These are phyloP conservation scores for Flaveria ramosissima DNA, from an alignment of 129 eudicot genomes.

Conservation along the genomic window DNA sequence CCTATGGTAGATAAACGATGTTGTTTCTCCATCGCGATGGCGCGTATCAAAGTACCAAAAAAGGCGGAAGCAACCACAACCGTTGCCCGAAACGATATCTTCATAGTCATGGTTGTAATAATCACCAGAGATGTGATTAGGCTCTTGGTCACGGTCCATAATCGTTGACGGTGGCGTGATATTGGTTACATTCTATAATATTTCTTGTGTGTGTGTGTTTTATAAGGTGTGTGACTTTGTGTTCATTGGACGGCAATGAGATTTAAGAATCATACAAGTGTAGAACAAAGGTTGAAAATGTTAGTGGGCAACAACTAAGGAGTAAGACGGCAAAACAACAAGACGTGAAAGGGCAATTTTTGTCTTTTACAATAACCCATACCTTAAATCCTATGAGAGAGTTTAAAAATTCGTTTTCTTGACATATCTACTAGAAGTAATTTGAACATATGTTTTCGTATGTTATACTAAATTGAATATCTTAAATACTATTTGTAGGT, in stretches of 20 bases:
- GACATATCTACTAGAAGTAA: not conserved
- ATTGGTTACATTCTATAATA: constrained; percentile 8
- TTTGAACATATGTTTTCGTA: not conserved
- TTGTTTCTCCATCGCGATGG: constrained; percentile 23
- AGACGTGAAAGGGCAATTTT: not conserved
- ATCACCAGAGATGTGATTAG: constrained; percentile 15
- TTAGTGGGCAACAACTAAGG: constrained; percentile 42
- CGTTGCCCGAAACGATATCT: not conserved
- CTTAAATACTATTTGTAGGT: no score
- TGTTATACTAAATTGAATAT: not conserved
- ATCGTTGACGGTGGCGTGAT: constrained; percentile 19
- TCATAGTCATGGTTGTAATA: constrained; percentile 27
- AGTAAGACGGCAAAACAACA: constrained; percentile 19
- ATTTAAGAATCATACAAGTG: constrained; percentile 2
- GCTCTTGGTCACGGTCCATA: constrained; percentile 36
- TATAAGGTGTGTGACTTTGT: constrained; percentile 35
- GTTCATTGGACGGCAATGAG: constrained; percentile 33
- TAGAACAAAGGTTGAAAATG: constrained; percentile 15
- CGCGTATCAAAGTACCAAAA: constrained; percentile 24
- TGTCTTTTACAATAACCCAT: not conserved
- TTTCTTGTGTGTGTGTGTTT: constrained; percentile 17
- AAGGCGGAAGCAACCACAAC: constrained; percentile 43
- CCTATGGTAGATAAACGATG: constrained; percentile 19
- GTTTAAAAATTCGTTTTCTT: not conserved
- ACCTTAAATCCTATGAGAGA: not conserved